Evolutionary conservation across 768 basidiomycete species (phyloP), one percentile per base, ranked within the genome.

Genomic region (Tephrocybe sp.): DNA sequence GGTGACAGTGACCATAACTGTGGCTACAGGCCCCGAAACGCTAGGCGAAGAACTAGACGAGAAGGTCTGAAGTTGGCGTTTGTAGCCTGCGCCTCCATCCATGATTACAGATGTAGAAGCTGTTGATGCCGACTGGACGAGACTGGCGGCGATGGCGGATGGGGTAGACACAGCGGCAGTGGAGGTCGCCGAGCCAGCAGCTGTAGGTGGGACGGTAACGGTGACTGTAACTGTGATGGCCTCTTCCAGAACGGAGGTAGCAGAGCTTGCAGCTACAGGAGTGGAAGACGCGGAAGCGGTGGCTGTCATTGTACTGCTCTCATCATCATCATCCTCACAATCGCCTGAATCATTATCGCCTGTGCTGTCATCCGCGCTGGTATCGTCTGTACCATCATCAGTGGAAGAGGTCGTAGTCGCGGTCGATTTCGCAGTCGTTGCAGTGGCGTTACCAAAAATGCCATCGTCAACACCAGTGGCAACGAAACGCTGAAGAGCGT

Each of bases 401-500:
- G 19, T 49, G 23, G 52, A 36, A 20, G 50, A 39, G 35, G 52
- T 36, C 35, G 45, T 49, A 4, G 26, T 26, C 31, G 45, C 47
- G 9, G 54, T 48, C 8, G 56, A 26, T 4, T 26, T 45, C 41
- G 11, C 49, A n/a, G 44, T 51, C 14, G 49, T 38, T 1, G 26
- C 16, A 7, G 52, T 17, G 19, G 45, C 45, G 38, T 46, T 32
- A 23, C 57, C 57, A 12, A 39, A 53, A 19, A 73, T 50, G 6
- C 76, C 78, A 40, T 77, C 76, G 6, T 62, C 52, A 10, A 73
- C 79, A 39, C 79, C 78, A 11, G 72, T 68, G 22, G 61, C 66
- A 10, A 59, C 51, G 53, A 82, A 74, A 12, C 74, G 69, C 5
- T 64, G 60, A n/a, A 58, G 20, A 2, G 76, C 73, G 48, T 76